Evolutionary conservation across 805 yeast genomes (phyloP), one percentile per base, ranked within the genome.

Genomic region (Candida golubevii): DNA sequence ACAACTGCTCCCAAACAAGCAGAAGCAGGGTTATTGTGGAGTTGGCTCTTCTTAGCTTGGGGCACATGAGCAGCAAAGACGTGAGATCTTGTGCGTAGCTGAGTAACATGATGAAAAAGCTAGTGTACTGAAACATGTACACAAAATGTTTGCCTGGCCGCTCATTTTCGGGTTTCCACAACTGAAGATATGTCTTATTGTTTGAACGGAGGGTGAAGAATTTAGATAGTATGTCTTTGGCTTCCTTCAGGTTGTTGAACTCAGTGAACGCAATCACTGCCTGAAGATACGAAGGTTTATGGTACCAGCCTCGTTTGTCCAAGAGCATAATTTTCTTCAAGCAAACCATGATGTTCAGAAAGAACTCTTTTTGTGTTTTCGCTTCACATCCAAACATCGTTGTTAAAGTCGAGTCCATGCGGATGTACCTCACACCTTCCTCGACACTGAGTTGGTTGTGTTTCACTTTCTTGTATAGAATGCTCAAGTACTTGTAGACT

Each of bases 121-220:
- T 60, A 18, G 87, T 77, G 58, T 93, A 91, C 42, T 81, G 79
- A 50, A 72, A 75, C 29, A 84, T 83, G 63, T 85, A 88, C 9
- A 79, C 80, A 60, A 89, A 91, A 63, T 91, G 97, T 54, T 86
- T 88, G 0, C 99, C 99, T 0, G 97, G 93, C 15, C 95, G 66
- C 61, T 95, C 99, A 54, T 73, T 62, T 38, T 89, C 96, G 0
- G 97, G 95, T 54, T 88, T 88, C 98, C 99, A 93, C 45, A 93
- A 86, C 51, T 80, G 84, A 1, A 90, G 79, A 33, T 93, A 72
- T 9, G 83, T 79, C 57, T 88, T 85, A 35, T 80, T 79, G 2
- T 78, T 74, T 0, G 88, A 72, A 52, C 82, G 86, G 39, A 88
- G 61, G 7, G 85, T 74, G 41, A 90, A 77, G 13, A 88, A 66